Evolutionary conservation across 2,329 filamentous ascomycete species (phyloP), one percentile per base, ranked within the genome.

Genomic region (Metarhizium album): DNA sequence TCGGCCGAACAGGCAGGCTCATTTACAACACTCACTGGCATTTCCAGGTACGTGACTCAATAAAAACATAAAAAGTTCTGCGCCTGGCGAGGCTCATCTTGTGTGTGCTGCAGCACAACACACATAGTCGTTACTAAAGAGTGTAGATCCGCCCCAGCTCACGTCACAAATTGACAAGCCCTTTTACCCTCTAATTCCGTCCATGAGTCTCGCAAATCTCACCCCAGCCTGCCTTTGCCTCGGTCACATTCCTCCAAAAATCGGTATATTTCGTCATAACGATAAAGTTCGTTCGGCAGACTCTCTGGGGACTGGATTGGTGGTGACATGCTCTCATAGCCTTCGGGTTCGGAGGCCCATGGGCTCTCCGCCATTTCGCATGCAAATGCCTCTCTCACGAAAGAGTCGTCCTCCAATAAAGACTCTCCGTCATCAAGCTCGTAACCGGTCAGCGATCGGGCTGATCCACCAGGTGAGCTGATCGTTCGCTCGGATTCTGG

Each of bases 171-270:
- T 8, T 35, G 22, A 24, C 16, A 18, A 4, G 8, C 46, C 4
- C 11, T 40, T 22, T 29, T 35, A 18, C 16, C 18, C 22, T 23
- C 20, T 2, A 38, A 47, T 38, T n/a, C 7, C 18, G 22, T 14
- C 13, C 18, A 22, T 13, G 2, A 42, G 8, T 14, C 14, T 6
- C 31, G n/a, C 14, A 22, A 13, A 16, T 18, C 46, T 62, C 55
- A 62, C 27, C 63, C 60, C 40, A 70, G 54, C 46, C 62, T 63
- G 20, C 66, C 66, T 52, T 62, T 59, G 38, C 64, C 64, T 24
- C 72, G 70, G 53, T 80, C 76, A 57, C 78, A 82, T 58, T 79
- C 78, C 57, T 79, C 77, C 29, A 82, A 53, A 55, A 82, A 82
- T 16, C 72, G 70, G 59, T 81, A 78, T 35, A 82, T 74, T 4